Evolutionary conservation across 2,329 filamentous ascomycete species (phyloP), one percentile per base, ranked within the genome.

Genomic region (Aspergillus unguis): DNA sequence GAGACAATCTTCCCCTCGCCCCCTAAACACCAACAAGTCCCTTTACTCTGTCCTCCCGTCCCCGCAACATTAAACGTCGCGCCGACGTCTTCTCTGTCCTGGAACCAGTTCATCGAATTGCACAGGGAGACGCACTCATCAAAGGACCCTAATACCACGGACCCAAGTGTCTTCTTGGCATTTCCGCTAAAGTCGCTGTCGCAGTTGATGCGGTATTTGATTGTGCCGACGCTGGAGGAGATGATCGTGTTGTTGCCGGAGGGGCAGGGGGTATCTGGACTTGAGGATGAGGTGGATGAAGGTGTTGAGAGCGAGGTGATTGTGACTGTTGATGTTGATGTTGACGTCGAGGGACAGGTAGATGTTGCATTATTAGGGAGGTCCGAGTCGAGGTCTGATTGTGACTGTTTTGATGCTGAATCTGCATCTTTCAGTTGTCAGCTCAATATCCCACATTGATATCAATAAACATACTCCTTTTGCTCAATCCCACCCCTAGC

Each of bases 221-320:
- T 43, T 6, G 49, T n/a, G 27, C 52, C 52, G 6, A 44, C 32
- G 3, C 17, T 8, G 2, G 41, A 29, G 5, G 31, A 37, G 6
- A 28, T 23, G 6, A 42, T 36, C 23, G 47, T 50, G 35, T 47
- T 46, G 37, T 54, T 54, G 26, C 31, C 61, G 42, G 53, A 57
- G 73, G 35, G 67, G 46, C 37, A 63, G 38, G 45, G 69, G 65
- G 33, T 36, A 10, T 42, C 27, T 23, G 49, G 43, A 6, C 41
- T 27, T 5, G 48, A 17, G 26, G 44, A 36, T 3, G 23, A 11
- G 17, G 41, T 23, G 6, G 44, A 44, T 27, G 32, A 11, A 23
- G 51, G 44, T 33, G 41, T 53, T 38, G 51, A 43, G 36, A 8
- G 8, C 25, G 25, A 17, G n/a, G 40, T 9, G 27, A 11, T 17